These are phyloP conservation scores for Skeletonema menzelii DNA, from an alignment of 108 stramenopile genomes.

Conservation along the genomic window DNA sequence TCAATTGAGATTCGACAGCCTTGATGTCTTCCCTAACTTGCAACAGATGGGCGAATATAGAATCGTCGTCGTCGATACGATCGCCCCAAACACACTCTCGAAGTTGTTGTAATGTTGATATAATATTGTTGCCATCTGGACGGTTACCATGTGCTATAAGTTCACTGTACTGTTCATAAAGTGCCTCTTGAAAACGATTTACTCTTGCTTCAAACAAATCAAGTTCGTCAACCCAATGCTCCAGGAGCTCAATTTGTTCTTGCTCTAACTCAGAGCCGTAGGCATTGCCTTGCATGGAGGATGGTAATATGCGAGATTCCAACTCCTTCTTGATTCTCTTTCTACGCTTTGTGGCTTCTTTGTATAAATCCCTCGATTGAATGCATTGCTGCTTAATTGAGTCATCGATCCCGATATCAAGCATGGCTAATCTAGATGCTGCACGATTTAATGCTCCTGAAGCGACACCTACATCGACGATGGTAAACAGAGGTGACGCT, in stretches of 20 bases:
- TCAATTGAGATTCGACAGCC: slow-evolving; percentile 50
- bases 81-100: slow-evolving; percentile 21
- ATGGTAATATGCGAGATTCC: slow-evolving; percentile 48
- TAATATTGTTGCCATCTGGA: slow-evolving; percentile 6
- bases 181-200: slow-evolving; percentile 33
- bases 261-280: slow-evolving; percentile 26
- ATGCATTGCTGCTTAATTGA: slow-evolving; percentile 20
- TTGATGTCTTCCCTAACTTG: slow-evolving; percentile 57
- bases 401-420: slow-evolving; percentile 63
- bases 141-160: slow-evolving; percentile 4
- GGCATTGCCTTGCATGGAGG: slow-evolving; percentile 27
- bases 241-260: slow-evolving; percentile 55
- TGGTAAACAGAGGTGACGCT: slow-evolving; percentile 58
- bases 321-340: slow-evolving; percentile 52
- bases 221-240: slow-evolving; percentile 78
- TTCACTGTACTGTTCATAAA: slow-evolving; percentile 30
- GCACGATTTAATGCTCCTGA: slow-evolving; percentile 56
- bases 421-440: slow-evolving; percentile 52
- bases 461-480: slow-evolving; percentile 72
- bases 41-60: slow-evolving; percentile 50
- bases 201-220: slow-evolving; percentile 66
- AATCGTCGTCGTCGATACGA: slow-evolving; percentile 22
- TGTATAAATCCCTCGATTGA: slow-evolving; percentile 38
- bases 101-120: slow-evolving; percentile 11
- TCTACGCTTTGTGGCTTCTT: slow-evolving; percentile 31